Percentiles rank a stretch among this genome's conserved stretches.
Evolutionary conservation across 2,329 filamentous ascomycete species (phyloP).

Genomic region (Diaporthe sp.): DNA sequence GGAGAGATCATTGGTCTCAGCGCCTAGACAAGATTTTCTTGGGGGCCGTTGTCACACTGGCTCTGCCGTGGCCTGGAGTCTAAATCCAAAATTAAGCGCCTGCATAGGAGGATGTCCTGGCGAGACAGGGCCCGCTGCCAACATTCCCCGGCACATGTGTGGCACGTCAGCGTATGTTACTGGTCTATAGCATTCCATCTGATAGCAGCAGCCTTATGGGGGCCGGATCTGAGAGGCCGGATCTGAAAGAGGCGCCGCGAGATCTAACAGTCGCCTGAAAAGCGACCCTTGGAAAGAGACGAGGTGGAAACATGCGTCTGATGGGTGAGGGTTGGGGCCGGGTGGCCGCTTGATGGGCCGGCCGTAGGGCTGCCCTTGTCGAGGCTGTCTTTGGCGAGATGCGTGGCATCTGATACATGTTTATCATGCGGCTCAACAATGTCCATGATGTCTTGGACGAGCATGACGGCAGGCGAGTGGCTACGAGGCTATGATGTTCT

Average conservation of each 20-base stretch:
- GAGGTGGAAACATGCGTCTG: slow-evolving; percentile 34
- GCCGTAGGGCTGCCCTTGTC: slow-evolving; percentile 26
- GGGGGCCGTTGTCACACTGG: slow-evolving; percentile 15
- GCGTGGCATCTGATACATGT: slow-evolving; percentile 29
- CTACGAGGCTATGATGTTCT: background rate
- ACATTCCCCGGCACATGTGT: slow-evolving; percentile 25
- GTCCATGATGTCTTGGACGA: background rate
- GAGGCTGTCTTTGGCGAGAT: background rate
- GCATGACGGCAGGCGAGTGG: slow-evolving; percentile 16
- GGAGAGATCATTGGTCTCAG: slow-evolving; percentile 1
- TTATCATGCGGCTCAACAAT: slow-evolving; percentile 26
- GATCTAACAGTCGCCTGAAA: background rate
- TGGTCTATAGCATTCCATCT: slow-evolving; percentile 1
- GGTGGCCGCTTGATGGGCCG: slow-evolving; percentile 28
- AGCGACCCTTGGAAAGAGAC: background rate
- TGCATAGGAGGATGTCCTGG: slow-evolving; percentile 26
- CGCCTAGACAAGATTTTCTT: background rate
- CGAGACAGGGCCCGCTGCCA: background rate
- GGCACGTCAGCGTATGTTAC: background rate
- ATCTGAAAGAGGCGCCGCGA: slow-evolving; percentile 15
- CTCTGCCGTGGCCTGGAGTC: background rate
- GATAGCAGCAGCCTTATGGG: slow-evolving; percentile 19
- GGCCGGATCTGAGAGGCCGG: background rate
- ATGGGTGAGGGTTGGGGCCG: slow-evolving; percentile 1
- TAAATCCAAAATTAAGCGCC: slow-evolving; percentile 29